Evolutionary conservation across 2,329 filamentous ascomycete species (phyloP).

Genomic region (Curvularia sp.): DNA sequence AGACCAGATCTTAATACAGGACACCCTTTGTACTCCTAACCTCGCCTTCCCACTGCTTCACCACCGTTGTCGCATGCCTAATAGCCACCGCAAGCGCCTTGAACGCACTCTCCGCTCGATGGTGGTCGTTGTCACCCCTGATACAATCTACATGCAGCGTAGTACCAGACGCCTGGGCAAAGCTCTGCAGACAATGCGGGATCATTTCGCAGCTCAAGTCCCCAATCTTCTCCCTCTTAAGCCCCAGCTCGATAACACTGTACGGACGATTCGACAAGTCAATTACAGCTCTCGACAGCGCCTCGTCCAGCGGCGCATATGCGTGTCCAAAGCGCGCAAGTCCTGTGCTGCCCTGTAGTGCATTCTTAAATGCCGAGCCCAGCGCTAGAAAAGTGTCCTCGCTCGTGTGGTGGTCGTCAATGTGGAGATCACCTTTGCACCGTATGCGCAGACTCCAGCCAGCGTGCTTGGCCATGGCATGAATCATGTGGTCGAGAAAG

Average conservation of each 20-base stretch:
- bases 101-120: conserved; percentile 94
- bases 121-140: conserved; percentile 92
- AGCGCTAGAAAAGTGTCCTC: conserved; percentile 95
- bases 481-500: conserved; percentile 98
- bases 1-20: conserved; percentile 56
- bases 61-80: conserved; percentile 74
- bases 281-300: conserved; percentile 89
- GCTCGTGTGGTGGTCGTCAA: conserved; percentile 98
- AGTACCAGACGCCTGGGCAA: conserved; percentile 85
- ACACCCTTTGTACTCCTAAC: conserved; percentile 97
- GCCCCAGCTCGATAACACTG: conserved; percentile 80
- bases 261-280: conserved; percentile 94
- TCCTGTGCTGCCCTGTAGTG: conserved; percentile 78
- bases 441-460: conserved; percentile 88
- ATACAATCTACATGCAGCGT: conserved; percentile 96
- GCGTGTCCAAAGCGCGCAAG: conserved; percentile 90
- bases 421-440: conserved; percentile 90
- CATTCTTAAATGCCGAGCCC: conserved; percentile 80
- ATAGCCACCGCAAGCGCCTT: conserved; percentile 93
- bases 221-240: conserved; percentile 91
- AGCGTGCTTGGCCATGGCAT: conserved; percentile 93
- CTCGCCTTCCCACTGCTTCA: conserved; percentile 85
- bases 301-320: conserved; percentile 94
- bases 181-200: conserved; percentile 92
- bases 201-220: conserved; percentile 93